Evolutionary conservation across 768 basidiomycete species (phyloP), one percentile per base, ranked within the genome.

Genomic region (Saitozyma podzolica): DNA sequence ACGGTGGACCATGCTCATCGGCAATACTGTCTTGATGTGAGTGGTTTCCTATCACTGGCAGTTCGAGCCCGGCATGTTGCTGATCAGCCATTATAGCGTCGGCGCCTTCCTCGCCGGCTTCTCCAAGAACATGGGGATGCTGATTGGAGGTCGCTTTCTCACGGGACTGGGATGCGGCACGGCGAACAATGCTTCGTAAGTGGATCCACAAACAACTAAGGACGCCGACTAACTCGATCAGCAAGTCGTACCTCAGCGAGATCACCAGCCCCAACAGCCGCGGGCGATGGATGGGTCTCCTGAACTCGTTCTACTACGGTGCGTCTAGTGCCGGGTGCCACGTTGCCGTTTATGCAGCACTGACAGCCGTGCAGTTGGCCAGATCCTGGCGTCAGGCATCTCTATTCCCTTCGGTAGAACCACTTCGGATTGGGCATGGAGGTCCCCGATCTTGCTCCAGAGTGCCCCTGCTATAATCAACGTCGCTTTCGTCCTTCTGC

Each of bases 351-450:
- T n/a, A 42, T 20, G 16, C n/a, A 3, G 2, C 13, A 53, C 48
- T 62, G 39, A 62, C 54, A 9, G 3, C 83, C 29, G 2, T 29
- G 8, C 11, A 68, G 80, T 85, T 47, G 85, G 84, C 9, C 84
- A 85, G 68, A 85, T 86, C 73, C 74, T 81, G 39, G 85, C 84
- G 1, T 83, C 82, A 16, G 85, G 84, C 5, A 84, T 86, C 82
- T 83, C 85, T 81, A 83, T 86, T 11, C 76, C 83, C 0, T 84
- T 83, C 16, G 84, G 84, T 10, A 80, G 75, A 59, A 83, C 75
- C 62, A 45, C 70, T 10, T 82, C 69, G 54, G 79, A 84, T 3
- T 72, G 78, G 72, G 81, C 84, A 10, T 86, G 84, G 84, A 78
- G 84, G 49, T 73, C 84, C 11, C 84, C 84, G 16, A 67, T 86